Evolutionary conservation across 306 rosid species (phyloP).

Genomic region (Malus fusca): DNA sequence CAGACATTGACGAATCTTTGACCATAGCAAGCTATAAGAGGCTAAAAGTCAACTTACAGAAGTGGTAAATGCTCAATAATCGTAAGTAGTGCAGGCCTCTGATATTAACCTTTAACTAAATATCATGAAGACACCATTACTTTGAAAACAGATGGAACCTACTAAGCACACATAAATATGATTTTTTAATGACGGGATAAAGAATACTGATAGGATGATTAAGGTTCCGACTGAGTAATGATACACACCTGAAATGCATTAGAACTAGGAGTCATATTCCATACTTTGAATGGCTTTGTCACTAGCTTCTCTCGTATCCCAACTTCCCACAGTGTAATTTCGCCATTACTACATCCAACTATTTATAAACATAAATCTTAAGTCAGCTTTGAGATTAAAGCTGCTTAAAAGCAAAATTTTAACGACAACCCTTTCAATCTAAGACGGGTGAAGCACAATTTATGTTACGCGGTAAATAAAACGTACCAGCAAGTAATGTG

Average conservation of each 20-base stretch:
- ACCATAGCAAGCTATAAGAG: constrained; percentile 32
- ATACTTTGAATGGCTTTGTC: constrained; percentile 38
- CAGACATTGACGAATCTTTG: constrained; percentile 49
- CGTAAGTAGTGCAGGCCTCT: neutral
- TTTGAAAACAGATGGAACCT: neutral
- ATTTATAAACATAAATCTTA: constrained; percentile 8
- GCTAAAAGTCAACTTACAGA: neutral
- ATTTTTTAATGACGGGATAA: neutral
- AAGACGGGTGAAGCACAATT: neutral
- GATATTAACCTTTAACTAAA: neutral
- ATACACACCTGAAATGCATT: constrained; percentile 36
- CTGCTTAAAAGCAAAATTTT: neutral
- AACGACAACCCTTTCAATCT: neutral
- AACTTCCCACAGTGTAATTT: constrained; percentile 51
- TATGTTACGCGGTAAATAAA: neutral
- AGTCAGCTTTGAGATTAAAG: constrained; percentile 6
- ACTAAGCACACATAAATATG: neutral
- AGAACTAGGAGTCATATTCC: constrained; percentile 26
- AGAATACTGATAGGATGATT: neutral
- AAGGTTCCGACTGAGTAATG: neutral
- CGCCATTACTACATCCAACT: constrained; percentile 59
- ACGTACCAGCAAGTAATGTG: constrained; percentile 50
- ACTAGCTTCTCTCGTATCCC: constrained; percentile 34
- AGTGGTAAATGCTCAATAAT: neutral
- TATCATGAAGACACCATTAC: neutral